phyloP scores from a whole-genome alignment of 257 asterid species.

The Osmanthus fragrans region DNA sequence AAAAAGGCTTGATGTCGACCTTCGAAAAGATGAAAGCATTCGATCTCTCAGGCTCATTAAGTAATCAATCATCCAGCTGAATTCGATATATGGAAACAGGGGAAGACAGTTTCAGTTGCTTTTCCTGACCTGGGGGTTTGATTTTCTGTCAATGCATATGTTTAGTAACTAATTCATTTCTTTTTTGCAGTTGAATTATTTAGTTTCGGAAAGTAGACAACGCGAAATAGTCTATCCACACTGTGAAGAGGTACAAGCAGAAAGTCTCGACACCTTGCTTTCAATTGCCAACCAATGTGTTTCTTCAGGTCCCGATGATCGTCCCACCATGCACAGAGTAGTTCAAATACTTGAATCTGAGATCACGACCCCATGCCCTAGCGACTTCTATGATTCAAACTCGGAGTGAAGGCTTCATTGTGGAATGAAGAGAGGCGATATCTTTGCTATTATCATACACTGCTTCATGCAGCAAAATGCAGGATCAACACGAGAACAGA shows the following conservation, averaged over 20 bases:
- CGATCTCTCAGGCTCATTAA: too few relatives aligned
- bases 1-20: too few relatives aligned
- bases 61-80: too few relatives aligned
- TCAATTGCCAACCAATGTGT: slow-evolving; percentile 84
- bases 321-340: slow-evolving; percentile 93
- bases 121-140: too few relatives aligned
- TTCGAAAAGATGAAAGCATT: too few relatives aligned
- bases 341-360: slow-evolving; percentile 91
- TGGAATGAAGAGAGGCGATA: slow-evolving; percentile 14
- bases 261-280: slow-evolving; percentile 75
- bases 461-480: slow-evolving; percentile 33
- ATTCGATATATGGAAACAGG: too few relatives aligned
- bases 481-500: slow-evolving; percentile 30
- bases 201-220: slow-evolving; percentile 74
- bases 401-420: slow-evolving; percentile 52
- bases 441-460: slow-evolving; percentile 26
- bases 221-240: slow-evolving; percentile 77
- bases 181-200: slow-evolving; percentile 68
- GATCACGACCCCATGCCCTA: slow-evolving; percentile 91
- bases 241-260: slow-evolving; percentile 76
- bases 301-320: slow-evolving; percentile 78
- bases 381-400: slow-evolving; percentile 86
- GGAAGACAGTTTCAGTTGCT: too few relatives aligned
- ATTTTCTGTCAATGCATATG: background rate
- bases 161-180: background rate